Conservation (phyloP, 2,329 filamentous ascomycete genomes). For the Colletotrichum acutatum region DNA sequence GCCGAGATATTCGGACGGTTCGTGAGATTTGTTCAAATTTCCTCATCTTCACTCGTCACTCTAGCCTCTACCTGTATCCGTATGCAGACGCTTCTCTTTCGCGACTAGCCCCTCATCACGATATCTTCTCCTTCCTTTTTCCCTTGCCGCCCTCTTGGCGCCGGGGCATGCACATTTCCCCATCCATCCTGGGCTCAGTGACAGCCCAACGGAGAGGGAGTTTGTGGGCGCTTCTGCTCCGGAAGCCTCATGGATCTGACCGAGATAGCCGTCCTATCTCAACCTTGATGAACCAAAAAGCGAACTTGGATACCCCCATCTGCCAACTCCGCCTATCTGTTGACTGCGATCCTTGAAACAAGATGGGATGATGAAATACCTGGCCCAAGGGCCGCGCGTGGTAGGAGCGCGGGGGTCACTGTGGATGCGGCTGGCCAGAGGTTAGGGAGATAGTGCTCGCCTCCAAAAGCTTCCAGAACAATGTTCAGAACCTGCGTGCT, state of each 20-base stretch:
- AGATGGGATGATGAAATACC: constrained; percentile 16
- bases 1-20: constrained; percentile 23
- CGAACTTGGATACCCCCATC: background rate
- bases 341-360: constrained; percentile 26
- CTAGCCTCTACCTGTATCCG: background rate
- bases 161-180: background rate
- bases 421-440: background rate
- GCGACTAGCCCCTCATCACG: background rate
- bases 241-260: background rate
- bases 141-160: constrained; percentile 13
- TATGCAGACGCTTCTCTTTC: background rate
- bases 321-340: background rate
- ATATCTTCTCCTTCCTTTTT: background rate
- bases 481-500: background rate
- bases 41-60: background rate
- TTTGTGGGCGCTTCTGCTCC: background rate
- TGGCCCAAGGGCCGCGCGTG: background rate
- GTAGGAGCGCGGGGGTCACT: constrained; percentile 9
- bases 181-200: background rate
- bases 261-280: constrained; percentile 7
- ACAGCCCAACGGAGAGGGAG: background rate
- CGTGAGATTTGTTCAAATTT: constrained; percentile 7
- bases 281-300: background rate
- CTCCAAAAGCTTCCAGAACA: constrained; percentile 14
- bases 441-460: constrained; percentile 19